Conservation (phyloP, 352 stramenopile genomes). For the Phytopythium sindhum region DNA sequence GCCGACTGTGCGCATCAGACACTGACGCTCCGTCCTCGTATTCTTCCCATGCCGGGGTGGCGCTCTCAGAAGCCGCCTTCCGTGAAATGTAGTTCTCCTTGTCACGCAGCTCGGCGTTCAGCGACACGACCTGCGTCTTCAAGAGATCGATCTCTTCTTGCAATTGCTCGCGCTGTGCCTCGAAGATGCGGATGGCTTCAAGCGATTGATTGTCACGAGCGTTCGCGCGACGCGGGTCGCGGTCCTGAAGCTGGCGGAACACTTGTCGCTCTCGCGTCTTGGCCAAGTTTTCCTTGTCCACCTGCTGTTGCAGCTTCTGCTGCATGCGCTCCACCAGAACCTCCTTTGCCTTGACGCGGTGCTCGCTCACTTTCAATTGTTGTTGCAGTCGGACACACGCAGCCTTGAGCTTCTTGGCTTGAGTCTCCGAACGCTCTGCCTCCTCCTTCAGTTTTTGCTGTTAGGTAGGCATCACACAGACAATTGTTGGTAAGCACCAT, state of each 20-base stretch:
- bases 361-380: conserved; percentile 84
- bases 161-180: conserved; percentile 69
- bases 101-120: conserved; percentile 74
- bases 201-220: conserved; percentile 60
- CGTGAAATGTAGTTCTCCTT: conserved; percentile 73
- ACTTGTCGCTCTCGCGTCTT: conserved; percentile 53
- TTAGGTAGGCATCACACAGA: conserved; percentile 4
- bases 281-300: conserved; percentile 66
- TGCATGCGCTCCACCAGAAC: conserved; percentile 77
- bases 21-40: conserved; percentile 9
- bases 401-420: conserved; percentile 59
- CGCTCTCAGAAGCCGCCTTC: conserved; percentile 15
- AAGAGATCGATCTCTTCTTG: conserved; percentile 69
- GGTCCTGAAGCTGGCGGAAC: conserved; percentile 66
- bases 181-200: conserved; percentile 68
- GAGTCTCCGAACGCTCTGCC: conserved; percentile 39
- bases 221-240: conserved; percentile 53
- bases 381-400: conserved; percentile 69
- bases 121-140: conserved; percentile 47
- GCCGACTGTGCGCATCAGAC: conserved; percentile 1
- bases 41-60: conserved; percentile 23
- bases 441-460: conserved; percentile 48
- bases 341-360: conserved; percentile 86
- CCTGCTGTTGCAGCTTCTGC: conserved; percentile 73
- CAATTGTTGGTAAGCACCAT: not conserved